Base-by-base conservation (phyloP, 306 rosid genomes). In the Malus sieversii region DNA sequence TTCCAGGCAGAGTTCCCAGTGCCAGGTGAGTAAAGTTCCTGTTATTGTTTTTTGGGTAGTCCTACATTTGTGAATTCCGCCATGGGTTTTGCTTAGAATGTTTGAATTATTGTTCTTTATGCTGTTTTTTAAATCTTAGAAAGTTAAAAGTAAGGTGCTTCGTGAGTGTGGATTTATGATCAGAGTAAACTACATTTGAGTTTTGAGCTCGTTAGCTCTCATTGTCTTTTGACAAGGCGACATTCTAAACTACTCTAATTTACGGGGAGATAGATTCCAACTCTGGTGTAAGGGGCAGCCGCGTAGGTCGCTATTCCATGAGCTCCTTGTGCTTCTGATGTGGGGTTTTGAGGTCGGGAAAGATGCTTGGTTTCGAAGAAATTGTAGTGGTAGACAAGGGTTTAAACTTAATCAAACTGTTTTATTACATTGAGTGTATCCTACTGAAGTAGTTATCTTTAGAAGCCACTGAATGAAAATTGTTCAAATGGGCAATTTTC, bases 1-100 rank as follows among this genome's bases (percentile, higher is more conserved):
- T 6, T 35, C 38, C 99, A 2, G 90, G 90, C 75, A 87, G 90
- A 44, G 98, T 96, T 66, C 99, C 99, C 46, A 96, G 99, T 83
- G 98, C 99, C 23, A 96, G 99, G 99, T 92, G 48, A 51, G 44
- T 18, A 40, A 70, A 23, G 14, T 1, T 70, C 2, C 4, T 68
- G 59, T 45, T 62, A 59, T n/a, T 57, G 14, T 4, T 22, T 46
- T 61, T 6, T 71, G 44, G 46, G 42, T 8, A 5, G 38, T 73
- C 72, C 62, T 48, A 23, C 18, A 25, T 72, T 76, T 71, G 33
- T 53, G 66, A 16, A 27, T 60, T 81, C 79, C 78, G 52, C 75
- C 63, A 8, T 73, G 77, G 83, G 80, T 33, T 69, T 79, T 69
- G 63, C 74, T 84, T 71, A 29, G 45, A 70, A 66, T 57, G 73